Evolutionary conservation across 257 asterid species (phyloP), one percentile per base, ranked within the genome.

Genomic region (Verbena officinalis): DNA sequence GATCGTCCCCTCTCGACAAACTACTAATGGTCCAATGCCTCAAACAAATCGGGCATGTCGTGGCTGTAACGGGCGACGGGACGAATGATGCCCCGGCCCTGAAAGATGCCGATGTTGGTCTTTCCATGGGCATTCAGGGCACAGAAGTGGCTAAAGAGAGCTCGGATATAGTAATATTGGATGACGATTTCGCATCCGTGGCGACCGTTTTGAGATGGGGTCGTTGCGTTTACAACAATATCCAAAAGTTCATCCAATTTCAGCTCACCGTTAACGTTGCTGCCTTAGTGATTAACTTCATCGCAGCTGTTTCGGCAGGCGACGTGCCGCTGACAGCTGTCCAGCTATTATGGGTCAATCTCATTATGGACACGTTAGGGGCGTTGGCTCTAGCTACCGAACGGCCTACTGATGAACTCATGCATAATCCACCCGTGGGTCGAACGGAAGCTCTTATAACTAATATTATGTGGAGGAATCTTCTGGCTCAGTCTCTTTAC

Each of bases 281-380:
- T 0, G 82, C 96, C 0, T 76, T 89, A 0, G 85, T 85, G 16
- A 78, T 88, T 65, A 84, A 88, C 55, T 80, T 86, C 53, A 78
- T 91, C 1, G 89, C 96, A 0, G 88, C 85, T 3, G 85, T 86
- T 24, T 91, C 98, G 1, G 71, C 96, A 0, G 96, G 97, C 1
- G 74, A 90, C 6, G 91, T 90, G 11, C 96, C 95, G 1, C 72
- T 73, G 8, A 83, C 91, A 0, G 65, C 88, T 0, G 80, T 89
- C 34, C 98, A 89, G 67, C 53, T 90, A 14, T 81, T 90, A 22
- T 90, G 96, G 96, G 93, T 78, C 27, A 90, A 87, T 68, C 79
- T 90, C 42, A 86, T 90, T 20, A 83, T 90, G 76, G 95, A 84
- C 59, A 78, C 87, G 5, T 27, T 90, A 23, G 96, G 89, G n/a